Evolutionary conservation across 2,329 filamentous ascomycete genomes (phyloP), one percentile per base, ranked within the genome.

Genomic region (Dactylellina parvicollis): DNA sequence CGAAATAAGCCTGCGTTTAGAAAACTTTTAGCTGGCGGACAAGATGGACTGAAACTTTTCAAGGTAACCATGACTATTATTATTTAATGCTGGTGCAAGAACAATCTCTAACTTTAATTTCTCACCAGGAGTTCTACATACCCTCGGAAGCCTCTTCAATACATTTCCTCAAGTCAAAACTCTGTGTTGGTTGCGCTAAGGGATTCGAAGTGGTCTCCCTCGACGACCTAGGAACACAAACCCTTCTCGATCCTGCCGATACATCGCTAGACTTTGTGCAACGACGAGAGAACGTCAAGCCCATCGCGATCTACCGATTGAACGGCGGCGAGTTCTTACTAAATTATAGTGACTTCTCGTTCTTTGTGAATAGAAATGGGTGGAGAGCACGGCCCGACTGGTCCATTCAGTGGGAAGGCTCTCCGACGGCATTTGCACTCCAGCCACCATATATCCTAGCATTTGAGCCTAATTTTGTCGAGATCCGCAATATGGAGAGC

Each of bases 351-450:
- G 95, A 99, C 80, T 99, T 97, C 82, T 96, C 92, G 10, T 99
- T 99, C 87, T 99, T 98, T 79, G 95, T 99, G 80, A 98, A 99
- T 82, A 88, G 95, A 78, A 98, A 99, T 80, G 95, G 95, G 36
- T 99, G 95, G 95, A 89, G 95, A 75, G 94, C 94, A 60, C 87
- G 93, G 78, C 92, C 93, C 3, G 95, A 99, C 81, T 99, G 95
- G 95, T 89, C 90, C 78, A 96, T 99, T 79, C 90, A 94, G 75
- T 99, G 95, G 95, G 95, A 99, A 83, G 95, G 95, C 65, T 91
- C 88, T 46, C 95, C 95, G 40, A 90, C 92, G 78, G 90, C 89
- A 67, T 99, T 99, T 81, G 95, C 95, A 0, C 88, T 98, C 61
- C 96, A 92, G 76, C 96, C 96, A 79, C 95, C 95, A 50, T 99